Evolutionary conservation across 306 rosid genomes (phyloP).

Genomic region (Acacia confusa): DNA sequence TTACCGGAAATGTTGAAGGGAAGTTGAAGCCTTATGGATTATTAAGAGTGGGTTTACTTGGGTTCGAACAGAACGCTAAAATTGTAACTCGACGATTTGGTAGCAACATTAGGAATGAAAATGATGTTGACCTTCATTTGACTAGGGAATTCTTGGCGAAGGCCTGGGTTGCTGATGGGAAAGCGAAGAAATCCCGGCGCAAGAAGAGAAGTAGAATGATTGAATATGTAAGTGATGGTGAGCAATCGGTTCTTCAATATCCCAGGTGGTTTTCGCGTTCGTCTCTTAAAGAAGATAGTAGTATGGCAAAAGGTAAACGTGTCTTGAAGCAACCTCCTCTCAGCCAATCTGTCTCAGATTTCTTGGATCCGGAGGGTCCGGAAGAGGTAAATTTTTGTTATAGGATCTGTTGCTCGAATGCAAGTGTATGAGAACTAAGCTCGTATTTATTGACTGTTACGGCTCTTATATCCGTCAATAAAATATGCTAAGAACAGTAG

Average conservation of each 20-base stretch:
- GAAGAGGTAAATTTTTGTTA: slow-evolving; percentile 52
- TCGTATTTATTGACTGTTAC: neutral
- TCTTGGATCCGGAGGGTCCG: slow-evolving; percentile 56
- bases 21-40: neutral
- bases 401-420: neutral
- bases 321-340: slow-evolving; percentile 65
- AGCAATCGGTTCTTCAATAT: neutral
- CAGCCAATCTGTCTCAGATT: slow-evolving; percentile 62
- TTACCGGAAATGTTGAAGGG: slow-evolving; percentile 19
- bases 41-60: neutral
- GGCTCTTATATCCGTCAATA: neutral
- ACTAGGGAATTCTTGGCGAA: slow-evolving; percentile 59
- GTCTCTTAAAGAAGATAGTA: slow-evolving; percentile 34
- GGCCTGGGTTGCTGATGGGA: slow-evolving; percentile 68
- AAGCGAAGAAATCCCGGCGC: slow-evolving; percentile 27
- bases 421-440: neutral
- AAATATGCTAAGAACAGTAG: neutral
- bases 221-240: slow-evolving; percentile 24
- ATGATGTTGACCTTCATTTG: slow-evolving; percentile 30
- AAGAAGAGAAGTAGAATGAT: slow-evolving; percentile 29
- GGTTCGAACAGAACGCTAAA: neutral
- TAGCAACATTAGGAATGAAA: slow-evolving; percentile 23
- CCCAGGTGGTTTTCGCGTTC: slow-evolving; percentile 43
- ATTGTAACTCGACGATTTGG: slow-evolving; percentile 46
- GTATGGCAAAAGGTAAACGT: neutral